Base-by-base conservation (phyloP, 495 filamentous ascomycete genomes). In the Staphylotrichum longicolle region DNA sequence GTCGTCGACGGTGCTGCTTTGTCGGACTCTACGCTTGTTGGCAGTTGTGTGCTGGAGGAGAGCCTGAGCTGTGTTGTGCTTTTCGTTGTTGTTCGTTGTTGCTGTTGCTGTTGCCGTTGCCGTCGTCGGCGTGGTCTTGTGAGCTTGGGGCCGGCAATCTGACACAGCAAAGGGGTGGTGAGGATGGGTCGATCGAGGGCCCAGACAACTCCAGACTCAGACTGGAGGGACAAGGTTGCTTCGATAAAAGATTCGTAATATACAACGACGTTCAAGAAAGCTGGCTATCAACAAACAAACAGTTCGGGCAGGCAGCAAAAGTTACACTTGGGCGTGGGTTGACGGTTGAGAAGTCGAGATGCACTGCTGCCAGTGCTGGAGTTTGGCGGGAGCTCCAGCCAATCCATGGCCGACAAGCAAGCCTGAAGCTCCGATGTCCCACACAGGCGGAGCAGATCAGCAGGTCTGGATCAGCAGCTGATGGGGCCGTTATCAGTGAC, bases 401-500 rank as follows among this genome's bases (percentile, higher is more conserved):
- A 56, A 56, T 56, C 40, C 41, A 5, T 52, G 39, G 37, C 1
- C 20, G 41, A 39, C 34, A 50, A 10, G 44, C 59, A 42, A 49
- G 49, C 47, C 11, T 30, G 44, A 20, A 54, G 54, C 63, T 54
- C 52, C 45, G 37, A 52, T 40, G 63, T 54, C 34, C 58, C 54
- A 55, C 63, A 27, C 50, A 42, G 41, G 27, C 32, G 14, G 40
- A 44, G 60, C 63, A 61, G 63, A 68, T 68, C 68, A 70, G 63
- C 66, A 62, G 65, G 63, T 53, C 53, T 47, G 58, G 53, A 42
- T 35, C 60, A n/a, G 55, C 6, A 10, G 37, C 37, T 39, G 37
- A 6, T 42, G 48, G 54, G 52, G 35, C 45, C 48, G 49, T 69
- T 72, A 72, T 74, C 71, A 60, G 71, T 74, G 71, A 74, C 71